A percentile compares a stretch with the other conserved stretches of the same genome.
Conservation (phyloP, 1,284 basidiomycete genomes). For the Kalmanozyma brasiliensis region DNA sequence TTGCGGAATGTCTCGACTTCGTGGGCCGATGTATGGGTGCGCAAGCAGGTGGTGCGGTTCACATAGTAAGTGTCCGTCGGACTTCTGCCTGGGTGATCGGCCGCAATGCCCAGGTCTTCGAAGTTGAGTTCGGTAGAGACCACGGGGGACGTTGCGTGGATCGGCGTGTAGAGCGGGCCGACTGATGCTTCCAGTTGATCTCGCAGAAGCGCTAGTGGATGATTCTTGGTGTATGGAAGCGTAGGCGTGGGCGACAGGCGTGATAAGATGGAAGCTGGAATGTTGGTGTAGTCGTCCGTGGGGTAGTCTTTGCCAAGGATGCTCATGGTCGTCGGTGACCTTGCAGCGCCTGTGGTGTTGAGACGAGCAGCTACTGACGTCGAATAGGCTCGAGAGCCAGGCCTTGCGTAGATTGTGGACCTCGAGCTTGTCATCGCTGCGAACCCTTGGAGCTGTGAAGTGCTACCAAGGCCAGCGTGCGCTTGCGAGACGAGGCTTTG, state of each 20-base stretch:
- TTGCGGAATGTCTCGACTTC: conserved; percentile 89
- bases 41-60: conserved; percentile 87
- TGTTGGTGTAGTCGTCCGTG: conserved; percentile 83
- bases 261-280: conserved; percentile 83
- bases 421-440: conserved; percentile 1
- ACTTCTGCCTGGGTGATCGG: conserved; percentile 90
- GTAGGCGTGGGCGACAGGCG: conserved; percentile 74
- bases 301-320: conserved; percentile 71
- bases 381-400: conserved; percentile 9
- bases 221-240: conserved; percentile 80
- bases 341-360: neutral
- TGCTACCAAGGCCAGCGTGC: conserved; percentile 3
- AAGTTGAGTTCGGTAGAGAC: conserved; percentile 94
- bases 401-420: neutral
- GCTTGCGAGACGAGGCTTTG: conserved; percentile 20
- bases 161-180: conserved; percentile 66
- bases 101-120: conserved; percentile 92
- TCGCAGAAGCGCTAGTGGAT: conserved; percentile 88
- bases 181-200: conserved; percentile 86
- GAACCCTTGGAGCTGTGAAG: neutral
- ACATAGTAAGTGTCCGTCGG: conserved; percentile 95
- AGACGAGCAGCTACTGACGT: neutral
- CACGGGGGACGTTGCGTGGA: conserved; percentile 80
- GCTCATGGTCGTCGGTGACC: conserved; percentile 23
- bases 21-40: conserved; percentile 97